Evolutionary conservation across 768 basidiomycete genomes (phyloP), one percentile per base, ranked within the genome.

Genomic region (Kwoniella shandongensis): DNA sequence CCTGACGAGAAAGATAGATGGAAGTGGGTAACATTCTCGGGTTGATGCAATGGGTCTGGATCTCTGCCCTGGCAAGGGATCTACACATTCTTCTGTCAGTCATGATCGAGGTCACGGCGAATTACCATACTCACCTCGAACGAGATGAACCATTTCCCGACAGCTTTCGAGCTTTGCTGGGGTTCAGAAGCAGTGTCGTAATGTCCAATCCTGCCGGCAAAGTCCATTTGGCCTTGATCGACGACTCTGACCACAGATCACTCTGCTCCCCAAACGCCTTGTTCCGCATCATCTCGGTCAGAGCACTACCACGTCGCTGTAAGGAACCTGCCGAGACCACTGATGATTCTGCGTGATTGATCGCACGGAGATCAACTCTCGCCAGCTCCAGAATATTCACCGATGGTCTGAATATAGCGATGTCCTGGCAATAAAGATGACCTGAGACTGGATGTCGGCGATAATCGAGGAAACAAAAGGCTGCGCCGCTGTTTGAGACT

Each of bases 1-100:
- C 89, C 59, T 93, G 89, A 63, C 90, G 88, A 0, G 85, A 84
- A 17, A 89, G 84, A 75, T 94, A 94, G 27, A 96, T 81, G 0
- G 88, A 81, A 0, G 85, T 82, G 2, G 90, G 88, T 0, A 88
- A 81, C 32, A 89, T 79, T 1, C 76, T 79, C 0, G 81, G 78
- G 26, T 52, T 41, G 1, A 85, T 83, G 3, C 77, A 79, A 1
- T 87, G 84, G 0, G 89, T 90, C 46, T 87, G 87, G 3, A 94
- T 81, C 72, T 96, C 92, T 0, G 89, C 90, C 40, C 86, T 84
- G 0, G 89, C 81, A 4, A 93, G 81, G 51, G 42, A 46, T 23
- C 42, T 61, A 35, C n/a, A 36, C 23, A 18, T 20, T 20, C 27
- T 4, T 29, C 38, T n/a, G 32, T 30, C 56, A 53, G 42, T 12